A percentile compares a stretch with the other conserved stretches of the same genome.
Evolutionary conservation across 495 filamentous ascomycete species (phyloP).

Genomic region (Glonium stellatum): DNA sequence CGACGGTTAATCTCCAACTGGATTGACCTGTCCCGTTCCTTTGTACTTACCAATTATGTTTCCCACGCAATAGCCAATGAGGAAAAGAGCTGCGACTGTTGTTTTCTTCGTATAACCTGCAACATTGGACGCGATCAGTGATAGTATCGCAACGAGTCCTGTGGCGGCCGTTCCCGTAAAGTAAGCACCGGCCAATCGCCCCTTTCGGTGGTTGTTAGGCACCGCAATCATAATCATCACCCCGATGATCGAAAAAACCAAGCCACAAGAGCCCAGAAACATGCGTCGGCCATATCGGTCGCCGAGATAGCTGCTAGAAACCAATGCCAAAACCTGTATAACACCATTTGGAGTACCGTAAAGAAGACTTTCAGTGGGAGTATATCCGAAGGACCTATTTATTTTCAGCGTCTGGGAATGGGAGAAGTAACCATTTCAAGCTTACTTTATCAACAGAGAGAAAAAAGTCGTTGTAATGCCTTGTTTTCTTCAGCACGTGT

Average conservation of each 20-base stretch:
- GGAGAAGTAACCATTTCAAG: no score
- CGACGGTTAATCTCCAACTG: no score
- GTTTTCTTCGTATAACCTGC: constrained; percentile 73
- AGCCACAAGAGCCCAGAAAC: constrained; percentile 37
- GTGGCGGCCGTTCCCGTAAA: constrained; percentile 49
- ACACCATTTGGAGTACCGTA: constrained; percentile 60
- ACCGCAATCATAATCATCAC: constrained; percentile 61
- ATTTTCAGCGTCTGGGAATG: constrained; percentile 33
- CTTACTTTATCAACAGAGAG: constrained; percentile 33
- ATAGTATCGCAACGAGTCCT: constrained; percentile 50
- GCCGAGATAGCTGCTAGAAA: constrained; percentile 54
- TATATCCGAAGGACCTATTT: constrained; percentile 51
- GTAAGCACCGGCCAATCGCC: constrained; percentile 59
- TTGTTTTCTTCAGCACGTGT: constrained; percentile 6
- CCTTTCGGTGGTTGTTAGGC: constrained; percentile 50
- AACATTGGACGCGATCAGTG: constrained; percentile 58
- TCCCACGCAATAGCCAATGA: constrained; percentile 58
- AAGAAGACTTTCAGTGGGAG: constrained; percentile 54
- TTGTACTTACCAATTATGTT: constrained; percentile 46
- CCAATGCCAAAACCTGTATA: constrained; percentile 56
- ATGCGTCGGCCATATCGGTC: constrained; percentile 52
- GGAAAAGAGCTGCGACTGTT: constrained; percentile 59
- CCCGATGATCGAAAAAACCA: constrained; percentile 45
- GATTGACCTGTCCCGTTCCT: no score
- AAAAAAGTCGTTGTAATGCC: constrained; percentile 67